These are phyloP conservation scores for Trichoderma gracile DNA, from an alignment of 2,329 filamentous ascomycete species.

Conservation along the genomic window DNA sequence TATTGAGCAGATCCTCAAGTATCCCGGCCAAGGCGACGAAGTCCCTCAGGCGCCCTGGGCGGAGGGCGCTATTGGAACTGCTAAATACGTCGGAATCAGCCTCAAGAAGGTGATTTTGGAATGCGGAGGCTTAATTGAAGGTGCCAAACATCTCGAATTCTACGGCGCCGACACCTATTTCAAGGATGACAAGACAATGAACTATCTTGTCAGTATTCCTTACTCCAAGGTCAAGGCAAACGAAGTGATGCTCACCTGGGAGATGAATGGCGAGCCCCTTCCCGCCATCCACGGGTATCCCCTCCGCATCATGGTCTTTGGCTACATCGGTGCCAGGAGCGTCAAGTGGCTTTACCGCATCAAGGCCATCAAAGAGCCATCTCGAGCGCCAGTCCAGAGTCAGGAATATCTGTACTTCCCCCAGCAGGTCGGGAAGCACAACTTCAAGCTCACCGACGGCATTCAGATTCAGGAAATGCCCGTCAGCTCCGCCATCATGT, in stretches of 20 bases:
- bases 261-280: constrained; percentile 12
- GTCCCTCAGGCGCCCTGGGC: constrained; percentile 15
- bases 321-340: constrained; percentile 13
- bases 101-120: constrained; percentile 15
- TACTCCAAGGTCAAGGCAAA: constrained; percentile 21
- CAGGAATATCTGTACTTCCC: constrained; percentile 18
- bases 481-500: constrained; percentile 15
- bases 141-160: constrained; percentile 14
- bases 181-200: constrained; percentile 21
- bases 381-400: constrained; percentile 16
- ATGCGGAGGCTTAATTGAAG: constrained; percentile 6
- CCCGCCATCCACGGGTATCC: constrained; percentile 13
- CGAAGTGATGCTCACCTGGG: constrained; percentile 15
- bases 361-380: constrained; percentile 17
- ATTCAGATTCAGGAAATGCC: constrained; percentile 22
- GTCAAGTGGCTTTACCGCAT: constrained; percentile 22
- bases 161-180: constrained; percentile 20
- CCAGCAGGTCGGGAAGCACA: constrained; percentile 21
- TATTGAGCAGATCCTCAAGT: constrained; percentile 19
- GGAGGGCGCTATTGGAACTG: constrained; percentile 18
- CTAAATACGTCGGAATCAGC: background rate
- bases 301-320: constrained; percentile 14
- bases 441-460: constrained; percentile 14
- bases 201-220: constrained; percentile 15
- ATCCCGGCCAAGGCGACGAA: constrained; percentile 15